Base-by-base conservation (phyloP, 2,329 filamentous ascomycete genomes). In the Claviceps pazoutovae region DNA sequence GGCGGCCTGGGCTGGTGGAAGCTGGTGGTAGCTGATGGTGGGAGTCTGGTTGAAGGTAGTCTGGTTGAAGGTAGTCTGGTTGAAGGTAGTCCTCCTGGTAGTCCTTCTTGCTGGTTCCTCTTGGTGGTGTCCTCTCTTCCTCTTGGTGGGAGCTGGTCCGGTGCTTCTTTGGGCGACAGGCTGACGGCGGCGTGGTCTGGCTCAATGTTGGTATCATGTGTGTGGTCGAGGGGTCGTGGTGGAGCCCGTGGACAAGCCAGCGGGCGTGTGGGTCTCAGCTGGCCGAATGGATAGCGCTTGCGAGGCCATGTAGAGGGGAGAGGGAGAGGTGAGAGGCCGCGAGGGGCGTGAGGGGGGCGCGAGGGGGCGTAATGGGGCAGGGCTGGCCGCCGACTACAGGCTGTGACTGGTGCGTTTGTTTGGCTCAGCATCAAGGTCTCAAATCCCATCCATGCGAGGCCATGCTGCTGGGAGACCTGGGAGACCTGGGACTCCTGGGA, bases 231-330 rank as follows among this genome's bases (percentile, higher is more conserved):
- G 30, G 51, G 37, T 50, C 48, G 37, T 9, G 37, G 51, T 50
- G 51, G 48, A 53, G 51, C 21, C 48, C 14, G 51, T 53, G 51
- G 48, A 44, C 48, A 21, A 43, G 41, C 47, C 47, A 14, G 51
- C 47, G 51, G 51, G 42, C 49, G 30, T 49, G 44, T 36, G 49
- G 49, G 42, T 50, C 17, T 14, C 48, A 43, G 38, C 16, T 23
- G 36, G 37, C 47, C 19, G 46, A 19, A 21, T 30, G 48, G 17
- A 23, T 11, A 43, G 21, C 6, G 16, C 38, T 34, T 34, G 30
- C 30, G 30, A 34, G 30, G 30, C 30, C 9, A 34, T 34, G 9
- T 11, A 34, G 30, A 34, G 30, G 30, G 9, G 30, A 34, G 30
- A 11, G 30, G 30, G 30, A 11, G 30, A 34, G 9, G 30, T 11